Percentiles rank a stretch among this genome's conserved stretches.
These are phyloP conservation scores for Mycena venus DNA, from an alignment of 768 basidiomycete genomes.

Conservation along the genomic window DNA sequence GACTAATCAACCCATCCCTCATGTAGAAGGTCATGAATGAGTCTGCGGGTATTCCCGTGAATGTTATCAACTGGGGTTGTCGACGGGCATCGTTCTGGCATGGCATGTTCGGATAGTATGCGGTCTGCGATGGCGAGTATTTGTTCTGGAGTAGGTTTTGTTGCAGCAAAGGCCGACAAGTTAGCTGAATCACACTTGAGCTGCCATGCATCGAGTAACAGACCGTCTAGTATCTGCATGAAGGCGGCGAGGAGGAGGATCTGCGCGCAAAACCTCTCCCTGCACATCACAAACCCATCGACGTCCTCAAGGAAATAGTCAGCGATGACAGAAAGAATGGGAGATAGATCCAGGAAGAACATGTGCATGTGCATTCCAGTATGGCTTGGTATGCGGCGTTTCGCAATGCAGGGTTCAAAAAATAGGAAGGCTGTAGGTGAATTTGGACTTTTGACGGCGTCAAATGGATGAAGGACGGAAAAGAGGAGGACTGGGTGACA, in stretches of 20 bases:
- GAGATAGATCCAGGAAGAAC: neutral
- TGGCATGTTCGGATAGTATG: no score
- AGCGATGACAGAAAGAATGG: neutral
- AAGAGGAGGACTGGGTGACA: conserved; percentile 7
- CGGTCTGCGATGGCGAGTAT: no score
- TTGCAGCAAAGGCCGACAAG: no score
- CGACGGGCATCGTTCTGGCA: no score
- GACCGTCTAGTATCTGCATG: no score
- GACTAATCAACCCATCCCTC: no score
- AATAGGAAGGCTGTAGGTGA: neutral
- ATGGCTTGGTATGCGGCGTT: neutral
- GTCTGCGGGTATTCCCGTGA: no score
- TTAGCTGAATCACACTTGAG: no score
- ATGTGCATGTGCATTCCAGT: conserved; percentile 1
- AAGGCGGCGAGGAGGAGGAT: conserved; percentile 6
- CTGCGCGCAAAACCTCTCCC: conserved; percentile 4
- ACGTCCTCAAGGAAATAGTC: neutral
- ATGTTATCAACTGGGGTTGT: no score
- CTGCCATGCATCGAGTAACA: no score
- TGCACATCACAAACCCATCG: neutral
- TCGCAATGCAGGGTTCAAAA: neutral
- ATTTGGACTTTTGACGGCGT: neutral
- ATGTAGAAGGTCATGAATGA: no score
- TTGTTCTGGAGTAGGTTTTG: no score
- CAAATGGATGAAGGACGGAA: neutral